Evolutionary conservation across 2,329 filamentous ascomycete species (phyloP), one percentile per base, ranked within the genome.

Genomic region (Calonectria pseudoreteaudii): DNA sequence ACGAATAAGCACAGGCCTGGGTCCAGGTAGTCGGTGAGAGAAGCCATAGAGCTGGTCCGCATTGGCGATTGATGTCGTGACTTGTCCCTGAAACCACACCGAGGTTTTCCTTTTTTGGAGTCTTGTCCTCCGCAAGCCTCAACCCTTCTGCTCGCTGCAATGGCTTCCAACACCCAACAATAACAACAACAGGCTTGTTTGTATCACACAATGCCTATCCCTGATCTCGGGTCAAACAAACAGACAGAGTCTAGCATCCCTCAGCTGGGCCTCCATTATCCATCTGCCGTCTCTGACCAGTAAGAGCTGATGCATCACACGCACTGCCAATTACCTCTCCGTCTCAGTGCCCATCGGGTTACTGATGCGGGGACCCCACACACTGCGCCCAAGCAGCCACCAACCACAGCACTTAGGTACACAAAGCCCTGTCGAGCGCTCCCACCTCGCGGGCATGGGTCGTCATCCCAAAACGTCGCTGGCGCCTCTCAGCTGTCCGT

Each of bases 401-500:
- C 65, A 52, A 67, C 65, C 65, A 49, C 14, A 18, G 44, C 36
- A 9, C 26, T 26, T 23, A 41, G 23, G 53, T 14, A 56, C 52
- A 18, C 52, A 30, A n/a, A 7, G 13, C 41, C 41, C 23, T 30
- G 62, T 34, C 62, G 16, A 41, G 47, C 60, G 62, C 62, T 77
- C 75, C 77, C 77, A 67, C 75, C 75, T 77, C 71, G 47, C 20
- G 18, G 30, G 64, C 38, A 74, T 31, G 38, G 67, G 68, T 62
- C 66, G 66, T 70, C 52, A 53, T 53, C 66, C 75, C 74, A 65
- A 74, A 78, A 73, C 67, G 64, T 74, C 73, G 79, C 76, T 79
- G 75, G 74, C 52, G 74, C 66, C 50, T 28, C 36, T 68, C 23
- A 50, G 41, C 76, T 70, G 75, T 68, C 38, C 67, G 60, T 69